These are phyloP conservation scores for Aspergillus fijiensis DNA, from an alignment of 2,329 filamentous ascomycete species.

Conservation along the genomic window DNA sequence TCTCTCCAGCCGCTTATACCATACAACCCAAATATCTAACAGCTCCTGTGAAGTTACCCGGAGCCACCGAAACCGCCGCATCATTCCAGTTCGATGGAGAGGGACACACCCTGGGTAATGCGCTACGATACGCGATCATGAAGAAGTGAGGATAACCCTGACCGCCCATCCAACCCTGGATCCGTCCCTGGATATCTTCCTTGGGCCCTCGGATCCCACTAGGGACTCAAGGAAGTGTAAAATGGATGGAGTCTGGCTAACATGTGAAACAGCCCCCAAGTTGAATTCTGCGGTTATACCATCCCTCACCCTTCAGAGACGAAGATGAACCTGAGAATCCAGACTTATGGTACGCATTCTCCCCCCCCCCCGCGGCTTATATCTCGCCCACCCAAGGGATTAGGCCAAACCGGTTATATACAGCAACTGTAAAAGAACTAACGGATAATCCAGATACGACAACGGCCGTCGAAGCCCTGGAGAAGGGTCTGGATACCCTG, in stretches of 20 bases:
- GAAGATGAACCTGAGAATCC: conserved; percentile 96
- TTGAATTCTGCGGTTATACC: conserved; percentile 97
- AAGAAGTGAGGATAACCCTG: conserved; percentile 69
- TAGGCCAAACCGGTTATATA: no score
- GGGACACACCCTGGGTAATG: conserved; percentile 94
- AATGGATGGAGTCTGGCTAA: conserved; percentile 3
- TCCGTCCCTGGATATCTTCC: neutral
- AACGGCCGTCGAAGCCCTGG: conserved; percentile 77
- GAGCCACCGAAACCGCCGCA: conserved; percentile 79
- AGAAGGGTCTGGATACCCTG: conserved; percentile 85
- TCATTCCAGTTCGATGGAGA: conserved; percentile 94
- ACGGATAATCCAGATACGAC: conserved; percentile 62
- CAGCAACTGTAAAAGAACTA: neutral
- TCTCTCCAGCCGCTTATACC: neutral
- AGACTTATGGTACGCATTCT: conserved; percentile 76
- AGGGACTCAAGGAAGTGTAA: neutral
- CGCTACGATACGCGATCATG: conserved; percentile 92
- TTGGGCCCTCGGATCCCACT: no score
- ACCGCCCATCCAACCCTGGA: neutral
- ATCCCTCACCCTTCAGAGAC: conserved; percentile 95
- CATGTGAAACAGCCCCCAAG: conserved; percentile 63
- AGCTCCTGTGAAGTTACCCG: conserved; percentile 64
- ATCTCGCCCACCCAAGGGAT: no score
- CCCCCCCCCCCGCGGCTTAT: neutral
- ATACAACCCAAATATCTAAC: neutral